A percentile compares a stretch with the other conserved stretches of the same genome.
Evolutionary conservation across 1,139 yeast genomes (phyloP).

Genomic region (Kurtzmaniella quercitrusa): DNA sequence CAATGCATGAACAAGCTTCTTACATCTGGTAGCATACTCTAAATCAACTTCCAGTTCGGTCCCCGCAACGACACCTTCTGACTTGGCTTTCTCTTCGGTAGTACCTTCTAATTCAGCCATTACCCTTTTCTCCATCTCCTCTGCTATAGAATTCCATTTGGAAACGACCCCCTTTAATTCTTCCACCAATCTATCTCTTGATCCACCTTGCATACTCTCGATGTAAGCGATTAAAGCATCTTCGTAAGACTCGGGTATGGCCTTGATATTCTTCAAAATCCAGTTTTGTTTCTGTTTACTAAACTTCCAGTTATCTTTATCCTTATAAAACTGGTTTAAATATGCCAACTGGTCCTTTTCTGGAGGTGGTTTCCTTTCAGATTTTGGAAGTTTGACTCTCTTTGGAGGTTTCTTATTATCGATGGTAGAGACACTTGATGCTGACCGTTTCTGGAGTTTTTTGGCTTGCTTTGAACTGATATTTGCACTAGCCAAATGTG

Average conservation of each 20-base stretch:
- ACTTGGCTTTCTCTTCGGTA: constrained; percentile 7
- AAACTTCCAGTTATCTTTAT: constrained; percentile 76
- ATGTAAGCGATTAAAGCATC: constrained; percentile 55
- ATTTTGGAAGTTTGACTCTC: constrained; percentile 69
- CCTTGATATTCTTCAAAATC: constrained; percentile 67
- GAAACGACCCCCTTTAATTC: constrained; percentile 46
- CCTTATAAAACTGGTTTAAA: constrained; percentile 59
- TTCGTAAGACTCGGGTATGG: constrained; percentile 54
- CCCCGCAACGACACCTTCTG: constrained; percentile 13
- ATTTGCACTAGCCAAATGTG: constrained; percentile 43
- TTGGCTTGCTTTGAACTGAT: constrained; percentile 46
- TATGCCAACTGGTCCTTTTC: constrained; percentile 80
- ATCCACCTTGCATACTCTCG: constrained; percentile 71
- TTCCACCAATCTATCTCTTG: constrained; percentile 53
- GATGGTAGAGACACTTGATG: constrained; percentile 12
- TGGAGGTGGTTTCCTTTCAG: constrained; percentile 70
- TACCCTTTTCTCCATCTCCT: constrained; percentile 34
- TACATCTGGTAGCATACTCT: constrained; percentile 45
- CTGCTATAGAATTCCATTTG: constrained; percentile 55
- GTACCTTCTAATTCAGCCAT: constrained; percentile 30
- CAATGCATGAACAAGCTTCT: constrained; percentile 28
- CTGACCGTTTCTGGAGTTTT: constrained; percentile 30
- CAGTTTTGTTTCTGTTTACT: constrained; percentile 93
- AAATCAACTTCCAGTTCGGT: constrained; percentile 18
- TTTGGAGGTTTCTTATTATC: constrained; percentile 59